Percentiles rank a stretch among this genome's conserved stretches.
Conservation (phyloP, 495 filamentous ascomycete genomes). For the Xylaria acuta region DNA sequence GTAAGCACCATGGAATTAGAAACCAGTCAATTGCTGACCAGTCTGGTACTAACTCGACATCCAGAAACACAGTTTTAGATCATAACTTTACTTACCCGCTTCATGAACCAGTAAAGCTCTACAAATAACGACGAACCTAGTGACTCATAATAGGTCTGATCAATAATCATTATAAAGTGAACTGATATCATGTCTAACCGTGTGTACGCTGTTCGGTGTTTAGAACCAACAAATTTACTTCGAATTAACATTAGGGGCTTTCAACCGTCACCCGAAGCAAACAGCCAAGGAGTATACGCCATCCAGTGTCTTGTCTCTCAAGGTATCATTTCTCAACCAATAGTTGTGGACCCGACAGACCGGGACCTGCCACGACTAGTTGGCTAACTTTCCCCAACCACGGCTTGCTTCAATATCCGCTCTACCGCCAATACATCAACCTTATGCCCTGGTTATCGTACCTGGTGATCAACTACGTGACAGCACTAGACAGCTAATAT, state of each 20-base stretch:
- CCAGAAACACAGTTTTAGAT: background rate
- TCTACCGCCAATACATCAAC: background rate
- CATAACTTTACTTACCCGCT: background rate
- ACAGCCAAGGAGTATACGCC: background rate
- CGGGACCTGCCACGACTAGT: background rate
- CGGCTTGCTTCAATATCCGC: background rate
- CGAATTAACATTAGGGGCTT: background rate
- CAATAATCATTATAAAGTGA: background rate
- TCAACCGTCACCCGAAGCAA: background rate
- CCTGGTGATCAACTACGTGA: background rate
- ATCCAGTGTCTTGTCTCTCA: conserved; percentile 1
- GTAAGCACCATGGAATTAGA: conserved; percentile 20
- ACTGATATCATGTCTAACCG: conserved; percentile 1
- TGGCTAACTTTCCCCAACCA: background rate
- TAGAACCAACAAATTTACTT: conserved; percentile 4
- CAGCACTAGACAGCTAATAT: background rate
- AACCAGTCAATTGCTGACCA: conserved; percentile 10
- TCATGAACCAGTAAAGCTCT: background rate
- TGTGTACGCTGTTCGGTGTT: background rate
- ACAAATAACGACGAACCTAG: background rate
- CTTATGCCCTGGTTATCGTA: background rate
- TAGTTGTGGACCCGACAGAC: conserved; percentile 1
- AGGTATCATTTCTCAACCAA: background rate
- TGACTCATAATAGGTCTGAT: conserved; percentile 5
- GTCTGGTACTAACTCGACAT: conserved; percentile 5